Evolutionary conservation across 352 stramenopile species (phyloP).

Genomic region (Pythium volutum): DNA sequence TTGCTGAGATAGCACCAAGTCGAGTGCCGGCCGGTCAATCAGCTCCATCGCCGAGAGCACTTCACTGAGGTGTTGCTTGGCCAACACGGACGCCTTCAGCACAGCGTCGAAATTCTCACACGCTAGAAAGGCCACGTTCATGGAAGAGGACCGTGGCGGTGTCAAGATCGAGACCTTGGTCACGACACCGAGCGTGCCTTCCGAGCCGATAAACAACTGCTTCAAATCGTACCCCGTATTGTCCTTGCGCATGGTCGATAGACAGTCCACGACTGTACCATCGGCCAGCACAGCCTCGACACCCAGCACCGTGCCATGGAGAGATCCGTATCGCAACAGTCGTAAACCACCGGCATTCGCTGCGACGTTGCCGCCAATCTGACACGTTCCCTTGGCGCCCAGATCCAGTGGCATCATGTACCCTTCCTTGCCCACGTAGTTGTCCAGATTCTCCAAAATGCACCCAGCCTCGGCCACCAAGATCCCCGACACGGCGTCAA

Average conservation of each 20-base stretch:
- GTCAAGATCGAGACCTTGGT: conserved; percentile 90
- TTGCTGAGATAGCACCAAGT: conserved; percentile 82
- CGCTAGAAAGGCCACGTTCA: conserved; percentile 90
- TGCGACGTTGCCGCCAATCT: too few relatives aligned
- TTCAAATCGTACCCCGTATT: conserved; percentile 98
- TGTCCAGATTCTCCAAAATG: too few relatives aligned
- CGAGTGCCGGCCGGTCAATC: conserved; percentile 89
- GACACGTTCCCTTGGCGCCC: too few relatives aligned
- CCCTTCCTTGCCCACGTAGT: too few relatives aligned
- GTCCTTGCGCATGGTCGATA: conserved; percentile 95
- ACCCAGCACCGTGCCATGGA: conserved; percentile 94
- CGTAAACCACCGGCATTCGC: conserved; percentile 94
- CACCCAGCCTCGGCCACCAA: too few relatives aligned
- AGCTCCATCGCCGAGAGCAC: conserved; percentile 96
- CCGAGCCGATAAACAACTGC: conserved; percentile 96
- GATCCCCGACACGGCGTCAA: too few relatives aligned
- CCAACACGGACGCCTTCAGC: conserved; percentile 71
- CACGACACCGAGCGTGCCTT: conserved; percentile 96
- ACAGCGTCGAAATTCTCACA: conserved; percentile 89
- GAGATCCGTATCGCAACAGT: conserved; percentile 92
- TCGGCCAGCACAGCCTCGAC: conserved; percentile 94
- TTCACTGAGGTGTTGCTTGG: conserved; percentile 90
- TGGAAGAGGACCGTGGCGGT: conserved; percentile 56
- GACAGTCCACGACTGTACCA: conserved; percentile 88
- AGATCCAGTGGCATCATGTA: too few relatives aligned